Percentiles rank a stretch among this genome's conserved stretches.
phyloP scores from a whole-genome alignment of 495 filamentous ascomycete genomes.

The Penicillium roqueforti region DNA sequence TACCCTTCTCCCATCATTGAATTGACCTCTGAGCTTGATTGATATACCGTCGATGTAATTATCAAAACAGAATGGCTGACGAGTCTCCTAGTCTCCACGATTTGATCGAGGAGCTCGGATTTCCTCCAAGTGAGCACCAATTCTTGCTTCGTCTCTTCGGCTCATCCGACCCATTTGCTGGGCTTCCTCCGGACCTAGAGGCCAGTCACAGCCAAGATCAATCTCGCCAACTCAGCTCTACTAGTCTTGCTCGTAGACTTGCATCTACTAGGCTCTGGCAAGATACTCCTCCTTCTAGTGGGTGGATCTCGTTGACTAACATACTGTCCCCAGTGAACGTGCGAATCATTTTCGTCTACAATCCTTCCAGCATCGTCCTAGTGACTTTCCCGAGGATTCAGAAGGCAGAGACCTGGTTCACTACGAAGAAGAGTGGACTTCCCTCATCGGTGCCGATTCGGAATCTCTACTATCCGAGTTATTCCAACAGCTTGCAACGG shows the following conservation, averaged over 20 bases:
- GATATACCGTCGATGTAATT: neutral
- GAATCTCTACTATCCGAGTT: neutral
- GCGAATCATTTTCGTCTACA: neutral
- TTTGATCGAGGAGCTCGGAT: neutral
- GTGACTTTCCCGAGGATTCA: neutral
- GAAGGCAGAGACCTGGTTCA: neutral
- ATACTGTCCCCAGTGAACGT: neutral
- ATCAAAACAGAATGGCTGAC: neutral
- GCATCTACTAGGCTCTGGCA: neutral
- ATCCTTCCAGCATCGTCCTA: neutral
- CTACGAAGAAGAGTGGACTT: conserved; percentile 1
- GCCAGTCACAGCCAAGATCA: neutral
- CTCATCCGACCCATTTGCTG: conserved; percentile 1
- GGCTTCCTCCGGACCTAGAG: neutral
- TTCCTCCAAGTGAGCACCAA: neutral
- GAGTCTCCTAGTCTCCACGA: neutral
- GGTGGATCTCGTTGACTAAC: neutral
- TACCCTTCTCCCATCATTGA: neutral
- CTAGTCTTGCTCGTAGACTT: neutral
- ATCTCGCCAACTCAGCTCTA: neutral
- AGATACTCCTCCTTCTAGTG: neutral
- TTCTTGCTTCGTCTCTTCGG: neutral
- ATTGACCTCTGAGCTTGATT: neutral
- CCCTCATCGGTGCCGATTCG: neutral
- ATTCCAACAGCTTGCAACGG: neutral